Evolutionary conservation across 2,329 filamentous ascomycete genomes (phyloP).

Genomic region (Fusarium sp.): DNA sequence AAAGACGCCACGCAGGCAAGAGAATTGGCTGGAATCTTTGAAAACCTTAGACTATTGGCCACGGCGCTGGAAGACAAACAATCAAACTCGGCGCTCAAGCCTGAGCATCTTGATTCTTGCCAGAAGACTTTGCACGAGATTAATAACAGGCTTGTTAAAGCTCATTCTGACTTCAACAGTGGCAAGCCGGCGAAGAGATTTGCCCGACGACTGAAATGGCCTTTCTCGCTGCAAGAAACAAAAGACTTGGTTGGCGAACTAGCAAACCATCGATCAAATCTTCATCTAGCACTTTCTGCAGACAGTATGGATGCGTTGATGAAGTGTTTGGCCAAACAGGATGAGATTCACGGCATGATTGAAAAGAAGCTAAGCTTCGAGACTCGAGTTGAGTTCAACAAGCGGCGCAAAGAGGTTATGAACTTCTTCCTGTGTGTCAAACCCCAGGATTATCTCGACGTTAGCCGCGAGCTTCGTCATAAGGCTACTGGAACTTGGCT

Average conservation of each 20-base stretch:
- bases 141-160: neutral
- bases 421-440: neutral
- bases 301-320: slow-evolving; percentile 2
- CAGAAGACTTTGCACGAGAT: neutral
- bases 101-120: neutral
- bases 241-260: neutral
- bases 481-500: neutral
- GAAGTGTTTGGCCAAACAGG: neutral
- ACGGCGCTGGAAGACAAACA: neutral
- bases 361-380: slow-evolving; percentile 1
- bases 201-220: neutral
- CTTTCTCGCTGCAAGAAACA: neutral
- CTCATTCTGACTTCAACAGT: neutral
- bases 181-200: neutral
- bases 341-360: neutral
- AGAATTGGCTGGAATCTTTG: neutral
- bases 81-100: neutral
- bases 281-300: neutral
- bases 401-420: neutral
- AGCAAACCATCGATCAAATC: neutral
- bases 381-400: neutral
- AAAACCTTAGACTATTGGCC: neutral
- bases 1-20: neutral
- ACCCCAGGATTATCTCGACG: neutral
- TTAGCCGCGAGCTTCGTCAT: neutral